Evolutionary conservation across 805 yeast genomes (phyloP).

Genomic region (Scheffersomyces lignosus): DNA sequence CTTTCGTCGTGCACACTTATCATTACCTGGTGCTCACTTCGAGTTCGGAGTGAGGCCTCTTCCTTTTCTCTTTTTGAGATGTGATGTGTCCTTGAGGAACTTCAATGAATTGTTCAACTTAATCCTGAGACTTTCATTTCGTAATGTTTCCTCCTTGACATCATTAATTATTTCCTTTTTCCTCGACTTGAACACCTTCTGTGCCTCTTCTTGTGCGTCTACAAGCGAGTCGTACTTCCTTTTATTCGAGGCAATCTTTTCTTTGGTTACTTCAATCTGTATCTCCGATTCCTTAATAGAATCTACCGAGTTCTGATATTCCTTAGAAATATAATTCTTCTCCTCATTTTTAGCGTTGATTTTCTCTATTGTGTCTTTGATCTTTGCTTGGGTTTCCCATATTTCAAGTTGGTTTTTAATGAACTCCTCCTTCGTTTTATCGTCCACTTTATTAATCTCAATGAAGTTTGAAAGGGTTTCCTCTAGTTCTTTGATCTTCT

Average conservation of each 20-base stretch:
- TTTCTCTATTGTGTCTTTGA: constrained; percentile 44
- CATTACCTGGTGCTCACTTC: constrained; percentile 1
- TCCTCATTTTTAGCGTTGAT: constrained; percentile 55
- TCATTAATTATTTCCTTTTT: constrained; percentile 17
- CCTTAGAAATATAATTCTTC: constrained; percentile 60
- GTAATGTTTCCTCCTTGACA: constrained; percentile 22
- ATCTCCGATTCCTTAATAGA: constrained; percentile 48
- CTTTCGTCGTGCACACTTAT: neutral
- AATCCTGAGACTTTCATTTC: constrained; percentile 21
- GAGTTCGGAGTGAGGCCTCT: constrained; percentile 36
- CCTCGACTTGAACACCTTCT: constrained; percentile 18
- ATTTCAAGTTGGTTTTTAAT: constrained; percentile 41
- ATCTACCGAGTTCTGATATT: constrained; percentile 51
- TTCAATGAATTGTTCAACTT: constrained; percentile 34
- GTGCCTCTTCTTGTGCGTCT: constrained; percentile 21
- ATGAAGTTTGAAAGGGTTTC: constrained; percentile 24
- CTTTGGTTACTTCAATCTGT: constrained; percentile 21
- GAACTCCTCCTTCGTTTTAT: constrained; percentile 17
- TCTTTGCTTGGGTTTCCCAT: constrained; percentile 46
- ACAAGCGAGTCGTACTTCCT: constrained; percentile 18
- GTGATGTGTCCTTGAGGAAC: constrained; percentile 39
- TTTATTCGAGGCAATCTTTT: constrained; percentile 17
- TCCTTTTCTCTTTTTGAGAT: constrained; percentile 42
- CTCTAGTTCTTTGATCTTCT: constrained; percentile 25
- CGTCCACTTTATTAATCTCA: constrained; percentile 13